Base-by-base conservation (phyloP, 176 grass and related monocot species). In the Oryza officinalis region DNA sequence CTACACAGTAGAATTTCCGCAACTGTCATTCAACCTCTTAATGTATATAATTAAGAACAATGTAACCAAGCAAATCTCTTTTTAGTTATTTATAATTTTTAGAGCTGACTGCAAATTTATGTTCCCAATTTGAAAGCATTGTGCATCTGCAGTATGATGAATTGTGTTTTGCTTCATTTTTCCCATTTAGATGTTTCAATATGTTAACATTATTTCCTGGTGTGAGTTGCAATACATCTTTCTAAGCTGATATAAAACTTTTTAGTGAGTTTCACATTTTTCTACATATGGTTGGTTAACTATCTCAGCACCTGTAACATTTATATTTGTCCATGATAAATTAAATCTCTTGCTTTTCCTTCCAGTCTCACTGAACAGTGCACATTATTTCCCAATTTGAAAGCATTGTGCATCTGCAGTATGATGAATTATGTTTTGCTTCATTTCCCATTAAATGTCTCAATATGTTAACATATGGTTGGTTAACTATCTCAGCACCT, bases 281-380 rank as follows among this genome's bases (percentile, higher is more conserved):
- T 49, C 75, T 68, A 10, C 46, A 59, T 77, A 61, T 77, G 10
- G 64, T 50, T 76, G 45, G 13, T 22, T 59, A 69, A 52, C 44
- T 59, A 69, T 85, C 67, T 61, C 26, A 72, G 33, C 61, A 74
- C 35, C 25, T 79, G 28, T 69, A 60, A 54, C 40, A 59, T 87
- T 70, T 86, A 28, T 72, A 59, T 46, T 84, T 10, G 4, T 70
- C 40, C 27, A 72, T 73, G 31, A 73, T 26, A 33, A 59, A 74
- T n/a, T 87, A 69, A 57, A 69, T 74, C 66, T 57, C 40, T 80
- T 74, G 18, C 68, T 67, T 43, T 85, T 54, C 79, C 22, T 80
- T 92, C 54, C 80, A 99, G 96, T 94, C 61, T 99, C 96, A 74
- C 93, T 99, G 80, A 94, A 99, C 79, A 94, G 93, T 57, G 96